Evolutionary conservation across 805 yeast species (phyloP).

Genomic region (Cyberlindnera bimundalis): DNA sequence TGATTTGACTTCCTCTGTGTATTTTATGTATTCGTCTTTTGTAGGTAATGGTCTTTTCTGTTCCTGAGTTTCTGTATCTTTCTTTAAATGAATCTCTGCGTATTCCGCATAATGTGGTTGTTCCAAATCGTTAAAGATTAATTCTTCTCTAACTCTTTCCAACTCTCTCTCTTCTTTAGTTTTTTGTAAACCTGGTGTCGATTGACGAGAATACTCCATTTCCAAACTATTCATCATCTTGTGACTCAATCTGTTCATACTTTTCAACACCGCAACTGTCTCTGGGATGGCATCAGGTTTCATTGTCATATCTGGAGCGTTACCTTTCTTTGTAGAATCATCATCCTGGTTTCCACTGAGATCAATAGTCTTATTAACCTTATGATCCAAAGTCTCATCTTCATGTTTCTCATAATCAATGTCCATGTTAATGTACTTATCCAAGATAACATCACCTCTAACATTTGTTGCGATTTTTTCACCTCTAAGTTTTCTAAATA

Average conservation of each 20-base stretch:
- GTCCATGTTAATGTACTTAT: slow-evolving; percentile 73
- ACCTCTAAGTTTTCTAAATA: slow-evolving; percentile 85
- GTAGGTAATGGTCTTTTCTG: slow-evolving; percentile 18
- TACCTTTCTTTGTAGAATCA: slow-evolving; percentile 64
- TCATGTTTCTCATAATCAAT: slow-evolving; percentile 51
- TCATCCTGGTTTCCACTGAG: slow-evolving; percentile 79
- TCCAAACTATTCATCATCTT: slow-evolving; percentile 65
- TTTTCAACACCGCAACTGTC: slow-evolving; percentile 70
- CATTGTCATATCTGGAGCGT: slow-evolving; percentile 89
- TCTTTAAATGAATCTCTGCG: slow-evolving; percentile 38
- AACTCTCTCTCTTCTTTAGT: slow-evolving; percentile 37
- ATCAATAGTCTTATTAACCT: slow-evolving; percentile 71
- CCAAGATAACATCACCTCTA: slow-evolving; percentile 81
- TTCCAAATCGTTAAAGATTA: slow-evolving; percentile 50
- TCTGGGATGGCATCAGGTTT: slow-evolving; percentile 55
- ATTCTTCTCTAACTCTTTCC: slow-evolving; percentile 39
- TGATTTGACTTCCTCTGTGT: slow-evolving; percentile 20
- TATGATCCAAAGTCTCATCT: slow-evolving; percentile 38
- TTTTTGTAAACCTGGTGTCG: slow-evolving; percentile 32
- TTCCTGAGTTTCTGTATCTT: slow-evolving; percentile 12
- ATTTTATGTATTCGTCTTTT: slow-evolving; percentile 22
- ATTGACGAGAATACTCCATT: slow-evolving; percentile 37
- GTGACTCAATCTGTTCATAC: slow-evolving; percentile 85
- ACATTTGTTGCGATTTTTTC: slow-evolving; percentile 74
- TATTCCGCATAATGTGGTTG: slow-evolving; percentile 46